A percentile compares a stretch with the other conserved stretches of the same genome.
Evolutionary conservation across 1,284 basidiomycete species (phyloP).

Genomic region (Ustanciosporium gigantosporum): DNA sequence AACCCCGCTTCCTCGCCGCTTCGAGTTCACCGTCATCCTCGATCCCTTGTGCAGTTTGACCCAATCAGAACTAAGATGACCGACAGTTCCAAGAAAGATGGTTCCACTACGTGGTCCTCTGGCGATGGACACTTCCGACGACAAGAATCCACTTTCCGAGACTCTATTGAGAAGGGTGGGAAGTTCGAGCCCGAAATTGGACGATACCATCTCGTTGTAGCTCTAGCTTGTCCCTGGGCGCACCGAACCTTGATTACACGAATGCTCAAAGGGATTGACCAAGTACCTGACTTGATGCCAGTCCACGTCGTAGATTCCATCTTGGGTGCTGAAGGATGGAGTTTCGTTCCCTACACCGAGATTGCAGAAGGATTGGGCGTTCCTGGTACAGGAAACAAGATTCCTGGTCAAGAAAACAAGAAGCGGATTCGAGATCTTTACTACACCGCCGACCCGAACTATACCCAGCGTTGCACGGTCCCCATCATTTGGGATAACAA

Average conservation of each 20-base stretch:
- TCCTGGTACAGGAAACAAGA: conserved; percentile 46
- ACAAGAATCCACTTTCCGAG: conserved; percentile 73
- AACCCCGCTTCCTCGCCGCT: too few relatives aligned
- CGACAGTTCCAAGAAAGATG: conserved; percentile 41
- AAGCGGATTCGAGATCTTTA: conserved; percentile 85
- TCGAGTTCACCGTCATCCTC: too few relatives aligned
- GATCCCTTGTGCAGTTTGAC: too few relatives aligned
- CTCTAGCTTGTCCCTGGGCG: conserved; percentile 75
- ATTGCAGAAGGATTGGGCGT: conserved; percentile 29
- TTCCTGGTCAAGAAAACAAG: conserved; percentile 61
- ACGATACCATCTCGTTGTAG: conserved; percentile 62
- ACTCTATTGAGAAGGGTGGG: conserved; percentile 71
- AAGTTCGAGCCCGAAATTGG: conserved; percentile 81
- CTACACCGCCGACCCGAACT: conserved; percentile 70
- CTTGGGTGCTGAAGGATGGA: conserved; percentile 84
- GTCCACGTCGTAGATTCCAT: conserved; percentile 73
- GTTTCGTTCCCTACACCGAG: conserved; percentile 68
- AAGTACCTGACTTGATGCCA: conserved; percentile 71
- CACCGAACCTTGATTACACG: conserved; percentile 85
- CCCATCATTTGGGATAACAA: conserved; percentile 97
- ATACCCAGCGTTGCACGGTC: conserved; percentile 57
- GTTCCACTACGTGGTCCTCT: conserved; percentile 57
- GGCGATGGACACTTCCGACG: conserved; percentile 83
- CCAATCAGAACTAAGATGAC: background rate
- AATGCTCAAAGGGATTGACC: conserved; percentile 87